Conservation (phyloP, 192 early-diverging fungal genomes). For the Entomortierella chlamydospora region DNA sequence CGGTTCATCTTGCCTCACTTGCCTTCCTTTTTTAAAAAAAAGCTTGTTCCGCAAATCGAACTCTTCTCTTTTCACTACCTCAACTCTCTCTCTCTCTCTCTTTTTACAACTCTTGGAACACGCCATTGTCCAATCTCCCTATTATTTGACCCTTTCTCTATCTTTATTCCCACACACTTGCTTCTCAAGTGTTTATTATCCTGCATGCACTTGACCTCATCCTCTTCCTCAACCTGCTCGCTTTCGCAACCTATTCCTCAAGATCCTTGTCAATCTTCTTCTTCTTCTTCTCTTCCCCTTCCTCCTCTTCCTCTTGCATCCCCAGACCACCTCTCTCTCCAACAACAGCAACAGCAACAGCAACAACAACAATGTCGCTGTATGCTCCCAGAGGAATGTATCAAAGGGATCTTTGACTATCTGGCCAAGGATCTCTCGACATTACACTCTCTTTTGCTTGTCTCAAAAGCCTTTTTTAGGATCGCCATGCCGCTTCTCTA, state of each 20-base stretch:
- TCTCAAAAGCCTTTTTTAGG: constrained; percentile 47
- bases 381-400: constrained; percentile 41
- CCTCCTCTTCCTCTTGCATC: neutral
- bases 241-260: neutral
- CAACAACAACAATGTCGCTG: constrained; percentile 1
- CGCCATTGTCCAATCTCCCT: no score
- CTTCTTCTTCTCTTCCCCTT: neutral
- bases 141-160: no score
- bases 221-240: neutral
- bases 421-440: constrained; percentile 23
- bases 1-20: no score
- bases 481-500: constrained; percentile 46
- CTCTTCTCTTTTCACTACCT: no score
- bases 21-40: no score
- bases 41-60: no score
- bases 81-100: no score
- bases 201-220: constrained; percentile 16
- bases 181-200: constrained; percentile 2
- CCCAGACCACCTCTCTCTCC: neutral
- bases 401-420: constrained; percentile 33
- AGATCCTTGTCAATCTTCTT: neutral
- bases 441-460: constrained; percentile 27
- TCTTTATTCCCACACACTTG: neutral
- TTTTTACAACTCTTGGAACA: no score
- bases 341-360: neutral